phyloP scores from a whole-genome alignment of 2,329 filamentous ascomycete species.

The Sporothrix pallida region DNA sequence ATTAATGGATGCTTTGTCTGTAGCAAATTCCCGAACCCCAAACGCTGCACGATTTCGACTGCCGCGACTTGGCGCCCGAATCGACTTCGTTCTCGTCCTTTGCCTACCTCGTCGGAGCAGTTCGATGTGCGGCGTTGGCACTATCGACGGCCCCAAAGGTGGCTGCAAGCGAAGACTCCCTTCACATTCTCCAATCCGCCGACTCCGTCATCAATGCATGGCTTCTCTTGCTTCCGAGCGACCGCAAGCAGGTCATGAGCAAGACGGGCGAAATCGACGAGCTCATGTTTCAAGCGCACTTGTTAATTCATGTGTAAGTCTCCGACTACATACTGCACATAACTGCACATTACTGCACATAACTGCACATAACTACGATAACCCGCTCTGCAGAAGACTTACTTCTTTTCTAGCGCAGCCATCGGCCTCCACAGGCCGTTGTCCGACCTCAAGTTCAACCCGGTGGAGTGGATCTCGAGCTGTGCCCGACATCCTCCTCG shows the following conservation, averaged over 20 bases:
- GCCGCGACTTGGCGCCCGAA: conserved; percentile 63
- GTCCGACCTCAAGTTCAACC: conserved; percentile 49
- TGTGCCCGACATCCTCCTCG: conserved; percentile 43
- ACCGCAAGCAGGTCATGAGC: conserved; percentile 45
- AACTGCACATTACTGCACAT: not conserved
- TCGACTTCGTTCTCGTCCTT: conserved; percentile 66
- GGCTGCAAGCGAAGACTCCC: conserved; percentile 40
- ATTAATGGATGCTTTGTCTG: conserved; percentile 41
- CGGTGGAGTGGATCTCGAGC: conserved; percentile 48
- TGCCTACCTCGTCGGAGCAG: conserved; percentile 69
- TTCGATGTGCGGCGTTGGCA: conserved; percentile 48
- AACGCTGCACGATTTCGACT: conserved; percentile 66
- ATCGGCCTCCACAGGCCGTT: conserved; percentile 49
- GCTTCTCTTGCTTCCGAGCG: conserved; percentile 47
- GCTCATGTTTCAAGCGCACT: conserved; percentile 43
- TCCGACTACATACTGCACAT: conserved; percentile 1
- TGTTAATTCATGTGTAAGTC: conserved; percentile 41
- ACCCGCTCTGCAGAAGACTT: not conserved
- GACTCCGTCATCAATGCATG: conserved; percentile 50
- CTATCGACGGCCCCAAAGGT: conserved; percentile 41
- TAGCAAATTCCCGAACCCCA: conserved; percentile 50
- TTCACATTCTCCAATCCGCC: conserved; percentile 43
- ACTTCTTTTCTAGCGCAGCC: conserved; percentile 41
- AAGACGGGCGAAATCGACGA: conserved; percentile 43
- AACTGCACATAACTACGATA: not conserved